Percentiles rank a stretch among this genome's conserved stretches.
These are phyloP conservation scores for Paramecium sexaurelia DNA, from an alignment of 73 alveolate species.

Conservation along the genomic window DNA sequence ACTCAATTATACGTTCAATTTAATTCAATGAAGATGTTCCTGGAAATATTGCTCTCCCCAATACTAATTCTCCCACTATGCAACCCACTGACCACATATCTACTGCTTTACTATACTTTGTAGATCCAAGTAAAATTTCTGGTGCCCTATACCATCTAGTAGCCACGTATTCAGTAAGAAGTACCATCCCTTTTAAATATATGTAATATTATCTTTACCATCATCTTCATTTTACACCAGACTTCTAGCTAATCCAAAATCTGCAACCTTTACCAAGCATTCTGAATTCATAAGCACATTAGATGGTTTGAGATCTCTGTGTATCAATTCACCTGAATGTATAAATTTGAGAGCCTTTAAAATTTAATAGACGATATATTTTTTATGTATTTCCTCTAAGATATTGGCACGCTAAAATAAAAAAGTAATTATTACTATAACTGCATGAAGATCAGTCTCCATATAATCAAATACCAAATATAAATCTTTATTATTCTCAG, in stretches of 20 bases:
- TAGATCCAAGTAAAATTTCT: slow-evolving; percentile 88
- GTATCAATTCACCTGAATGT: slow-evolving; percentile 77
- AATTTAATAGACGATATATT: slow-evolving; percentile 83
- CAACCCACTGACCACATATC: slow-evolving; percentile 98
- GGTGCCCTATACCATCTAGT: slow-evolving; percentile 97
- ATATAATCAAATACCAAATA: slow-evolving; percentile 83
- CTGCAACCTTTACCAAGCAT: slow-evolving; percentile 88
- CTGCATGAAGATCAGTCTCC: slow-evolving; percentile 91
- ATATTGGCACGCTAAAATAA: slow-evolving; percentile 81
- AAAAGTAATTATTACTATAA: slow-evolving; percentile 31
- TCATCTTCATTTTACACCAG: slow-evolving; percentile 79
- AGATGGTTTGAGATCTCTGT: slow-evolving; percentile 89
- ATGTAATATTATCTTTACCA: slow-evolving; percentile 26
- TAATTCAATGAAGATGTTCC: slow-evolving; percentile 84
- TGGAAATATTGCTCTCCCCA: slow-evolving; percentile 86
- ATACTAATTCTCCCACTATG: slow-evolving; percentile 81
- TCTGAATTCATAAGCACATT: slow-evolving; percentile 89
- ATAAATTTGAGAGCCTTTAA: slow-evolving; percentile 84
- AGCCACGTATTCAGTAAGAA: slow-evolving; percentile 93
- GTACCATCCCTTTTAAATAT: slow-evolving; percentile 42
- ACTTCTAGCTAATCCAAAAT: slow-evolving; percentile 93
- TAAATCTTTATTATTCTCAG: slow-evolving; percentile 85
- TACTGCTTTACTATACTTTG: slow-evolving; percentile 88
- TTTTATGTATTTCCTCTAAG: slow-evolving; percentile 88
- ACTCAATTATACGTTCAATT: slow-evolving; percentile 79